These are phyloP conservation scores for Penicillium odoratum DNA, from an alignment of 495 filamentous ascomycete species.

Conservation along the genomic window DNA sequence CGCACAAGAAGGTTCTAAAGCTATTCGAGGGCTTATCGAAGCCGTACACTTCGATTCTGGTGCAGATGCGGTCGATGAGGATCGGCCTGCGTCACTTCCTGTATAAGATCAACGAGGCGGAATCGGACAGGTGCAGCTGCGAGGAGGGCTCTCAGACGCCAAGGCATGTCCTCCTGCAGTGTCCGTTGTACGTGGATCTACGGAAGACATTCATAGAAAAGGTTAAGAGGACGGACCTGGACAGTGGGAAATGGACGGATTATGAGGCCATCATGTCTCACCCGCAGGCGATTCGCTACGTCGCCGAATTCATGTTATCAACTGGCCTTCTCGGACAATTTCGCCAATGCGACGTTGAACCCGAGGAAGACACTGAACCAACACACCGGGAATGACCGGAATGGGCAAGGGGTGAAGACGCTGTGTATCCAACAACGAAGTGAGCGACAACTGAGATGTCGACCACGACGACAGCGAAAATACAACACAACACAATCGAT, in stretches of 20 bases:
- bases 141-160: background rate
- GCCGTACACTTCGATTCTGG: background rate
- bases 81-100: background rate
- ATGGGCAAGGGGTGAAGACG: background rate
- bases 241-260: too few species aligned
- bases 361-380: background rate
- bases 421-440: background rate
- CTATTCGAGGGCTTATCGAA: background rate
- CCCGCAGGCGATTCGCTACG: slow-evolving; percentile 5
- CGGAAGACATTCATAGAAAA: background rate
- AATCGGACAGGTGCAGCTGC: background rate
- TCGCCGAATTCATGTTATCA: slow-evolving; percentile 11
- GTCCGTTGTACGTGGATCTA: background rate
- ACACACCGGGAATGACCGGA: background rate
- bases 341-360: background rate
- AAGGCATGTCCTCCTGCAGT: background rate
- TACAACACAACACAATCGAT: too few species aligned
- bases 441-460: too few species aligned
- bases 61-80: background rate
- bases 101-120: background rate
- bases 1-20: background rate
- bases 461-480: too few species aligned
- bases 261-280: background rate
- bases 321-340: slow-evolving; percentile 10
- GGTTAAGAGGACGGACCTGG: background rate